Evolutionary conservation across 306 rosid species (phyloP).

Genomic region (Cucurbita moschata): DNA sequence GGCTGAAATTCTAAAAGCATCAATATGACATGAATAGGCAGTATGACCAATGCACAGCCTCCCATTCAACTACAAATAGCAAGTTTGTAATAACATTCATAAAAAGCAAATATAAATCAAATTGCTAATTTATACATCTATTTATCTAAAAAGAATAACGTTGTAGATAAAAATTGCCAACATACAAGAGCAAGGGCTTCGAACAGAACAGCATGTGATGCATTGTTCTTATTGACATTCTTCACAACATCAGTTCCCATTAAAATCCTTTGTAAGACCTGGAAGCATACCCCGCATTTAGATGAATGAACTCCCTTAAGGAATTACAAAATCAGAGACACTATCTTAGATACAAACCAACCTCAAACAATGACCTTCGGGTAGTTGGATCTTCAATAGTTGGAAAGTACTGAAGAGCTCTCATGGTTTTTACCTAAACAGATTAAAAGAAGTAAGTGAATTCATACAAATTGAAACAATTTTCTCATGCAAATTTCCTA

Average conservation of each 20-base stretch:
- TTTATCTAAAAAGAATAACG: neutral
- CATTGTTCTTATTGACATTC: conserved; percentile 96
- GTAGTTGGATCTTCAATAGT: conserved; percentile 95
- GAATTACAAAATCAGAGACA: neutral
- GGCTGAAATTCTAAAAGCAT: neutral
- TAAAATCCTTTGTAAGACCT: conserved; percentile 94
- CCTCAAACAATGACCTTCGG: conserved; percentile 96
- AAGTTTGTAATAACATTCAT: neutral
- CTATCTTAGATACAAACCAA: conserved; percentile 14
- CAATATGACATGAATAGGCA: neutral
- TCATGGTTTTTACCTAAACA: conserved; percentile 86
- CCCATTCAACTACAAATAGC: neutral
- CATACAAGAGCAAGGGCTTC: conserved; percentile 99
- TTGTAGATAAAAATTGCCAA: neutral
- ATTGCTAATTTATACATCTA: neutral
- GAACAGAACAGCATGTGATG: conserved; percentile 98
- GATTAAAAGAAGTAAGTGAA: conserved; percentile 7
- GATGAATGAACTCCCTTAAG: conserved; percentile 5
- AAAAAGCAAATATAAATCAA: neutral
- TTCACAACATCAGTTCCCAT: conserved; percentile 99
- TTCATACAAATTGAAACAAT: neutral
- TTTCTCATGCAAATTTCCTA: neutral
- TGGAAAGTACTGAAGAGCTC: conserved; percentile 95
- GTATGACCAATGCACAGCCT: neutral
- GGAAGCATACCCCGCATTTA: conserved; percentile 30